Conservation (phyloP, 2,329 filamentous ascomycete species). For the Diatrype stigma region DNA sequence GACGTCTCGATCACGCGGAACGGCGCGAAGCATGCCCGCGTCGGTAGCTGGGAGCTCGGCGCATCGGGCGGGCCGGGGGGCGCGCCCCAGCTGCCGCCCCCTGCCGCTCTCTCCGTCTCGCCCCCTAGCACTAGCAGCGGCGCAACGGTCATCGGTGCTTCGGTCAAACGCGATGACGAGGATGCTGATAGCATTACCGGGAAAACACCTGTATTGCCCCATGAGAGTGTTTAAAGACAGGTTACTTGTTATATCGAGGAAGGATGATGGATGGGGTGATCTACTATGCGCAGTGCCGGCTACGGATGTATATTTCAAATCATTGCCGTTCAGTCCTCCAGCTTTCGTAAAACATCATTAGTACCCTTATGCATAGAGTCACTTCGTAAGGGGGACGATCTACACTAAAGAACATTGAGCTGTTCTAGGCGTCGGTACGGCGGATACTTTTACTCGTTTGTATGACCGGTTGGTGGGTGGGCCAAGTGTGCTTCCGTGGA, state of each 20-base stretch:
- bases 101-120: conserved; percentile 2
- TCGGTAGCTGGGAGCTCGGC: conserved; percentile 47
- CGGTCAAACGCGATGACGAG: conserved; percentile 18
- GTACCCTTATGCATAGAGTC: no score
- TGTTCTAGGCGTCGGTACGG: no score
- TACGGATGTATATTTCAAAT: no score
- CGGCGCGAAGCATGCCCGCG: conserved; percentile 39
- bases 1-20: conserved; percentile 37
- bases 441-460: no score
- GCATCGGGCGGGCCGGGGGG: conserved; percentile 16
- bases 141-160: conserved; percentile 12
- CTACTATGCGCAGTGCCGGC: no score
- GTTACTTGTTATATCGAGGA: no score
- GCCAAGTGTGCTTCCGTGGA: background rate
- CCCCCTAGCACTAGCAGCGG: conserved; percentile 11
- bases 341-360: no score
- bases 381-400: no score
- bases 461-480: no score
- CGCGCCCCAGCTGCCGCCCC: conserved; percentile 10
- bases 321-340: no score
- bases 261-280: no score
- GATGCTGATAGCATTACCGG: conserved; percentile 34
- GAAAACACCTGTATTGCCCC: conserved; percentile 32
- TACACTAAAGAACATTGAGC: no score
- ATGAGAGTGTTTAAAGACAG: conserved; percentile 32